These are phyloP conservation scores for Sungouiella blattae DNA, from an alignment of 805 yeast genomes.

Conservation along the genomic window DNA sequence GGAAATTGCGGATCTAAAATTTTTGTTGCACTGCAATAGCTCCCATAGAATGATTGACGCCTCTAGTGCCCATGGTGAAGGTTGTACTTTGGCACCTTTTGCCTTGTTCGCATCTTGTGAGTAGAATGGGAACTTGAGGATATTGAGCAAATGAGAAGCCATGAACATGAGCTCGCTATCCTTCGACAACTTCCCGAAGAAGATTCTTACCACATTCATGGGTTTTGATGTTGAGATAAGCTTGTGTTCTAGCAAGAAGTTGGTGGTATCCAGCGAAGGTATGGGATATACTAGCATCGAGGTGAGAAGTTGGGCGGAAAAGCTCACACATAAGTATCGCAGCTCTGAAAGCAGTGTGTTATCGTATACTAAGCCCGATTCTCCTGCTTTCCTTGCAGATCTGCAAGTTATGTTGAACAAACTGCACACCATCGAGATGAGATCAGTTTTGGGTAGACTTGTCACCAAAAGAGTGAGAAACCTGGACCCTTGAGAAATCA, in stretches of 20 bases:
- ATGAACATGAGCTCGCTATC: slow-evolving; percentile 53
- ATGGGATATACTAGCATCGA: slow-evolving; percentile 61
- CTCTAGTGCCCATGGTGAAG: slow-evolving; percentile 52
- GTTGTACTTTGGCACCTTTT: slow-evolving; percentile 7
- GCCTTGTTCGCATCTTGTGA: not conserved
- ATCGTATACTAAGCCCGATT: slow-evolving; percentile 42
- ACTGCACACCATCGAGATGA: slow-evolving; percentile 60
- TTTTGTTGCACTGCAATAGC: slow-evolving; percentile 65
- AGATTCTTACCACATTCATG: slow-evolving; percentile 46
- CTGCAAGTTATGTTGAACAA: slow-evolving; percentile 62
- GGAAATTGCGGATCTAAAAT: slow-evolving; percentile 39
- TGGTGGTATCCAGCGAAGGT: slow-evolving; percentile 41
- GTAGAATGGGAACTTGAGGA: slow-evolving; percentile 17
- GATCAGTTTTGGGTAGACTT: slow-evolving; percentile 45
- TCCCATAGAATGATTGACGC: slow-evolving; percentile 71
- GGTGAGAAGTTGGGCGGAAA: slow-evolving; percentile 60
- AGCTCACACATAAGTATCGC: slow-evolving; percentile 47
- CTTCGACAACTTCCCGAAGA: slow-evolving; percentile 51
- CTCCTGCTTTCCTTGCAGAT: slow-evolving; percentile 38
- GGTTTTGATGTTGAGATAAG: slow-evolving; percentile 30
- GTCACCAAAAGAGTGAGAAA: slow-evolving; percentile 56
- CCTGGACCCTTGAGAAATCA: slow-evolving; percentile 54
- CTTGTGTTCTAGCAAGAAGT: slow-evolving; percentile 32
- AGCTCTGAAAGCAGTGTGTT: slow-evolving; percentile 32
- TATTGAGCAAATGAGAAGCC: slow-evolving; percentile 43